Evolutionary conservation across 2,329 filamentous ascomycete genomes (phyloP).

Genomic region (Tolypocladium inflatum): DNA sequence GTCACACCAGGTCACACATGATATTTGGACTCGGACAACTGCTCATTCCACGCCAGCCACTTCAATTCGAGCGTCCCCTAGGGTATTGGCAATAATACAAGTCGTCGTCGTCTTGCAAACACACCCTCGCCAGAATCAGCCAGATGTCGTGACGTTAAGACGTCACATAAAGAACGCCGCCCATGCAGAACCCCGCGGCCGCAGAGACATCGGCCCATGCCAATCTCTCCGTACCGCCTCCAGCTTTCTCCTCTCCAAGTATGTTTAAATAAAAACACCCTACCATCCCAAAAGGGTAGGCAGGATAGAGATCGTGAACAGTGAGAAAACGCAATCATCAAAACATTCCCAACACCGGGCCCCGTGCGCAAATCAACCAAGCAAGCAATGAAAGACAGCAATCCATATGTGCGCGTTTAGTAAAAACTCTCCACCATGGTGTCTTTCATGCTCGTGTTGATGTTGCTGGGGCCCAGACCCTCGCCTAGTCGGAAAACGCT

Average conservation of each 20-base stretch:
- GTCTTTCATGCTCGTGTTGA: conserved; percentile 84
- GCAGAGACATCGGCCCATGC: background rate
- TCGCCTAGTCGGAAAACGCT: conserved; percentile 92
- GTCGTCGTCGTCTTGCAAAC: background rate
- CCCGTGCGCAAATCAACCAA: conserved; percentile 3
- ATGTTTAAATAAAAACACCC: background rate
- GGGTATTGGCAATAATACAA: background rate
- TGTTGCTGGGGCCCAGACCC: conserved; percentile 66
- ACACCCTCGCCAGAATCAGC: background rate
- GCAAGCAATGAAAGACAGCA: conserved; percentile 7
- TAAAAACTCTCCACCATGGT: conserved; percentile 99
- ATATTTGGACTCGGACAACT: background rate
- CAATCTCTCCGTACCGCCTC: background rate
- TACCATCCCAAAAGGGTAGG: conserved; percentile 2
- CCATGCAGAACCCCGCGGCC: background rate
- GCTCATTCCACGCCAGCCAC: background rate
- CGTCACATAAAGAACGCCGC: background rate
- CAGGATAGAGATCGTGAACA: background rate
- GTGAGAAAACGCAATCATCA: background rate
- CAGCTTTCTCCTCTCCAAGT: background rate
- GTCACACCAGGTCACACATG: background rate
- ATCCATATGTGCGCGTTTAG: conserved; percentile 36
- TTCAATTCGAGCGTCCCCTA: background rate
- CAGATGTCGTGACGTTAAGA: background rate
- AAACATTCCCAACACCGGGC: conserved; percentile 5